Evolutionary conservation across 495 filamentous ascomycete genomes (phyloP), one percentile per base, ranked within the genome.

Genomic region (Xylaria scruposa): DNA sequence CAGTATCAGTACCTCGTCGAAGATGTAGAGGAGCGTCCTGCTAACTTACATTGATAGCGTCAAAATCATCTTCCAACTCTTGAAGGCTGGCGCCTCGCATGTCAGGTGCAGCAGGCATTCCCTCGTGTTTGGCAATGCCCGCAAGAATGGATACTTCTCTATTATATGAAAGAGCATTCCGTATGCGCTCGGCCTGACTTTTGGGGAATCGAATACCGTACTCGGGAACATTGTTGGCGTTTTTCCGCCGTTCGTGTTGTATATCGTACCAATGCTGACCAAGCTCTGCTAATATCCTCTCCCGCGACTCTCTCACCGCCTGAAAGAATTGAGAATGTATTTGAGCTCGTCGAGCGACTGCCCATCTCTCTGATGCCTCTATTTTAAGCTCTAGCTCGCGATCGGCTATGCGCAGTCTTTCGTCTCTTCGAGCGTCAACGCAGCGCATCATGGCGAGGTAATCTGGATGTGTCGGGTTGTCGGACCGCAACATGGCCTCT

Each of bases 81-180:
- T 89, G 84, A 12, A 88, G 84, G 17, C 92, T 89, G 24, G 91
- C 92, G 31, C 90, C 87, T 33, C 86, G 82, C 72, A 99, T 89
- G 13, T 90, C 86, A 24, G 96, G 96, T n/a, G 95, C 95, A 42
- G 95, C 95, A 36, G 96, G 96, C 81, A 98, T 98, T 29, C 96
- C 96, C 64, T 97, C 89, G 80, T 97, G 93, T 79, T 97, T 97
- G 8, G 94, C 94, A 68, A 98, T 87, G 24, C 96, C 95, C 9
- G 94, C 91, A 68, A 99, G 87, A 17, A 97, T 87, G 7, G 93
- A 95, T 5, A 99, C 94, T 78, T 99, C 96, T 74, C 91, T 91
- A 79, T 97, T 98, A 80, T 97, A 97, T 56, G 93, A 91, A 51
- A 92, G 87, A 75, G 96, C 96, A 67, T 94, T 90, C 69, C 85